Conservation (phyloP, 73 alveolate genomes). For the Stentor coeruleus region DNA sequence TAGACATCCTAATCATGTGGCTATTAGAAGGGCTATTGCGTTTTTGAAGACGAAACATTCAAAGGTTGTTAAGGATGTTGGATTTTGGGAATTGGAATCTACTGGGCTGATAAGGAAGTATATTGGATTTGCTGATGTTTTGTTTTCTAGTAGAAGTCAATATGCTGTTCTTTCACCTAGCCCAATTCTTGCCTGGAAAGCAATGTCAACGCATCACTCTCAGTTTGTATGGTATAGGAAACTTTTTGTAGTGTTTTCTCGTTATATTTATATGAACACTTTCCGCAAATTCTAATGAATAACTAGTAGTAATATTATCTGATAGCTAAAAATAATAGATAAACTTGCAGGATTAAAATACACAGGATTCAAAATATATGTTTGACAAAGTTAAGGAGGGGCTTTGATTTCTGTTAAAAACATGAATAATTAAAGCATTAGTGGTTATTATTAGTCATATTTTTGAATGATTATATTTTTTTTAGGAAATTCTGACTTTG, state of each 20-base stretch:
- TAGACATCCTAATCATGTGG: constrained; percentile 91
- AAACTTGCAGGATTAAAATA: too few species aligned
- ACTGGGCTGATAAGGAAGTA: constrained; percentile 63
- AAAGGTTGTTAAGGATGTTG: constrained; percentile 15
- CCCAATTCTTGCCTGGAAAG: constrained; percentile 61
- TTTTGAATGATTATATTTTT: too few species aligned
- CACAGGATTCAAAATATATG: too few species aligned
- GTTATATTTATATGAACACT: constrained; percentile 76
- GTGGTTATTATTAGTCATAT: too few species aligned
- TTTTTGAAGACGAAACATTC: neutral
- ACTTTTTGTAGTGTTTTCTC: constrained; percentile 72
- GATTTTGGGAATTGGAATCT: constrained; percentile 52
- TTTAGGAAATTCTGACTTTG: too few species aligned
- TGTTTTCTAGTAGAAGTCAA: constrained; percentile 35
- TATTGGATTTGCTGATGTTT: constrained; percentile 67
- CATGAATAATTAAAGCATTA: too few species aligned
- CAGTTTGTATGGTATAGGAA: constrained; percentile 92
- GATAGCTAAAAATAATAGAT: too few species aligned
- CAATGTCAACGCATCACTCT: constrained; percentile 74
- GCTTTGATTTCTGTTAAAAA: too few species aligned
- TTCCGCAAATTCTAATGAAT: too few species aligned
- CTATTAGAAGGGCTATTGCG: constrained; percentile 56
- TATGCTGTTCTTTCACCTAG: constrained; percentile 32
- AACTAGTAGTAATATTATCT: too few species aligned
- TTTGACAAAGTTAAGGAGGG: too few species aligned